Percentiles rank a stretch among this genome's conserved stretches.
These are phyloP conservation scores for Tetrahymena borealis DNA, from an alignment of 73 alveolate genomes.

Conservation along the genomic window DNA sequence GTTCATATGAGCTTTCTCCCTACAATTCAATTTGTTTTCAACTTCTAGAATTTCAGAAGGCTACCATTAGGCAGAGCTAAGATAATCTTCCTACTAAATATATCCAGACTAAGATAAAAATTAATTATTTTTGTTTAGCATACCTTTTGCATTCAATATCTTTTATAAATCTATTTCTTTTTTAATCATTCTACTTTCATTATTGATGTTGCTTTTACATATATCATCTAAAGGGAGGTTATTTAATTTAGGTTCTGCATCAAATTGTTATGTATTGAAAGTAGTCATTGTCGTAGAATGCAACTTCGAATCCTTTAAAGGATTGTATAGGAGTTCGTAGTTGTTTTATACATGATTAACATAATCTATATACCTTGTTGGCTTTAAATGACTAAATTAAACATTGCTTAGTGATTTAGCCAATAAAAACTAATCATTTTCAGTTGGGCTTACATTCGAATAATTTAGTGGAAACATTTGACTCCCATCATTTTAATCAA, in stretches of 20 bases:
- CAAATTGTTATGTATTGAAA: background rate
- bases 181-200: background rate
- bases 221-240: background rate
- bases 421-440: background rate
- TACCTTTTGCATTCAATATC: background rate
- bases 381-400: background rate
- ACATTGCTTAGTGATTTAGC: background rate
- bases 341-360: background rate
- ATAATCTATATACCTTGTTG: background rate
- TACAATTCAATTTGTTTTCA: background rate
- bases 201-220: background rate
- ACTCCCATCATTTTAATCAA: background rate
- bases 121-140: background rate
- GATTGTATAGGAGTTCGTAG: background rate
- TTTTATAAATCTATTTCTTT: background rate
- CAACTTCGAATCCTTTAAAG: background rate
- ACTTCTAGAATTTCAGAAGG: background rate
- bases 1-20: background rate
- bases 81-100: background rate
- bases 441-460: background rate
- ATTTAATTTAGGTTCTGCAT: background rate
- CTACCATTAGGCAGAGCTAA: background rate
- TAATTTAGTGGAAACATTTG: background rate
- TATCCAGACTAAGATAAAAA: background rate
- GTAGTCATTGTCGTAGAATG: background rate